phyloP scores from a whole-genome alignment of 495 filamentous ascomycete species.

The Xylaria flabelliformis region DNA sequence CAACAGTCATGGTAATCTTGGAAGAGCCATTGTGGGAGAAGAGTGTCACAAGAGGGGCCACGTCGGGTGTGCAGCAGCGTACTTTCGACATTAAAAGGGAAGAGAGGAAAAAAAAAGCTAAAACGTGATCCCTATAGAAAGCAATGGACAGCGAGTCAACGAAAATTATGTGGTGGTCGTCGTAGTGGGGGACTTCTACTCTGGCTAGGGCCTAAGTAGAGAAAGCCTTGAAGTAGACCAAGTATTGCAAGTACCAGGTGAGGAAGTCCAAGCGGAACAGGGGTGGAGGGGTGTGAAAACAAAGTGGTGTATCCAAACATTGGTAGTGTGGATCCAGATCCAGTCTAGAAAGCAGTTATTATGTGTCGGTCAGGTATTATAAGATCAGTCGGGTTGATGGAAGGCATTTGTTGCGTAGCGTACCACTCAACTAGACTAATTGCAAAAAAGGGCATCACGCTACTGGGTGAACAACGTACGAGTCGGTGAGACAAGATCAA shows the following conservation, averaged over 20 bases:
- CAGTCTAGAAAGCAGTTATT: conserved; percentile 38
- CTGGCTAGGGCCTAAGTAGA: conserved; percentile 34
- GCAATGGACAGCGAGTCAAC: conserved; percentile 37
- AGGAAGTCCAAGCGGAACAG: conserved; percentile 37
- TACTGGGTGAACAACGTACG: conserved; percentile 30
- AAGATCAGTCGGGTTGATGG: conserved; percentile 43
- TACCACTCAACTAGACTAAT: conserved; percentile 29
- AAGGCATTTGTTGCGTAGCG: conserved; percentile 39
- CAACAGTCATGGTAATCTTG: conserved; percentile 50
- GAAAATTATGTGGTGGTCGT: conserved; percentile 36
- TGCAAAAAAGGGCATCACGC: conserved; percentile 26
- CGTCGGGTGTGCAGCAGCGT: conserved; percentile 50
- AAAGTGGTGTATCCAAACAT: conserved; percentile 36
- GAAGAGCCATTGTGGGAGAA: conserved; percentile 42
- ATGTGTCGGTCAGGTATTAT: conserved; percentile 38
- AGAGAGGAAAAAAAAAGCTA: conserved; percentile 33
- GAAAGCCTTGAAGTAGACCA: conserved; percentile 30
- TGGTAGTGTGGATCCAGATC: conserved; percentile 39
- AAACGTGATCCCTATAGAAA: conserved; percentile 36
- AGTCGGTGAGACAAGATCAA: conserved; percentile 31
- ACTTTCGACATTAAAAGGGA: conserved; percentile 39
- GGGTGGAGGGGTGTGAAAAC: conserved; percentile 39
- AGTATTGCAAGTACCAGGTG: conserved; percentile 26
- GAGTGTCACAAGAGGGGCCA: conserved; percentile 48
- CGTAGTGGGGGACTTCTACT: conserved; percentile 29